Evolutionary conservation across 306 rosid genomes (phyloP).

Genomic region (Glycyrrhiza uralensis): DNA sequence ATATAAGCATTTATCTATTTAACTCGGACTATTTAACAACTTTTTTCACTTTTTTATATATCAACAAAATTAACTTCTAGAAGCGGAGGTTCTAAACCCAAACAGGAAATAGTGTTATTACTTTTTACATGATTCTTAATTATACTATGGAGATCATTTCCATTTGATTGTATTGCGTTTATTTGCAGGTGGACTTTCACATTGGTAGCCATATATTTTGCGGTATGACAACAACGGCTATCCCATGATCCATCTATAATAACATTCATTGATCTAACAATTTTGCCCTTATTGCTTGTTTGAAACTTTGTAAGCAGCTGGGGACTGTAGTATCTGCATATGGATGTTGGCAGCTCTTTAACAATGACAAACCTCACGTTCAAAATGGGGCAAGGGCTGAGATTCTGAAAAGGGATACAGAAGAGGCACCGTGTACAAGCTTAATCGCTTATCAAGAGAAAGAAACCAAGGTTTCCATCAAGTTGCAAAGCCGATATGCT

Average conservation of each 20-base stretch:
- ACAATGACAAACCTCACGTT: constrained; percentile 28
- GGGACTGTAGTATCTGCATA: constrained; percentile 64
- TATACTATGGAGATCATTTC: neutral
- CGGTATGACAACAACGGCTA: too few species aligned
- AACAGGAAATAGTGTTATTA: too few species aligned
- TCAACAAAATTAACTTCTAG: too few species aligned
- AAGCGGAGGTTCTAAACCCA: too few species aligned
- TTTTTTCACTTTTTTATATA: too few species aligned
- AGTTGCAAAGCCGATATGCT: constrained; percentile 38
- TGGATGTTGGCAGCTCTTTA: constrained; percentile 52
- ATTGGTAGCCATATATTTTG: constrained; percentile 60
- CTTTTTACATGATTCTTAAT: neutral
- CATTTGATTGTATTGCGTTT: neutral
- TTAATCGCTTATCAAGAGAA: constrained; percentile 12
- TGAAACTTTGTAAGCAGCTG: constrained; percentile 29
- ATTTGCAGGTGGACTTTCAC: constrained; percentile 77
- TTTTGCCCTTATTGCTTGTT: neutral
- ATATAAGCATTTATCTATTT: too few species aligned
- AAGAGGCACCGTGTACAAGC: constrained; percentile 28
- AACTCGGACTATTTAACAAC: too few species aligned
- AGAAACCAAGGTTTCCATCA: constrained; percentile 28
- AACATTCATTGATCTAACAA: too few species aligned
- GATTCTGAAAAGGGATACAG: constrained; percentile 32
- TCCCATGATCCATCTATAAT: too few species aligned
- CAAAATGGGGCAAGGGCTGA: constrained; percentile 26